A percentile compares a stretch with the other conserved stretches of the same genome.
These are phyloP conservation scores for Heritiera littoralis DNA, from an alignment of 345 rosid genomes.

Conservation along the genomic window DNA sequence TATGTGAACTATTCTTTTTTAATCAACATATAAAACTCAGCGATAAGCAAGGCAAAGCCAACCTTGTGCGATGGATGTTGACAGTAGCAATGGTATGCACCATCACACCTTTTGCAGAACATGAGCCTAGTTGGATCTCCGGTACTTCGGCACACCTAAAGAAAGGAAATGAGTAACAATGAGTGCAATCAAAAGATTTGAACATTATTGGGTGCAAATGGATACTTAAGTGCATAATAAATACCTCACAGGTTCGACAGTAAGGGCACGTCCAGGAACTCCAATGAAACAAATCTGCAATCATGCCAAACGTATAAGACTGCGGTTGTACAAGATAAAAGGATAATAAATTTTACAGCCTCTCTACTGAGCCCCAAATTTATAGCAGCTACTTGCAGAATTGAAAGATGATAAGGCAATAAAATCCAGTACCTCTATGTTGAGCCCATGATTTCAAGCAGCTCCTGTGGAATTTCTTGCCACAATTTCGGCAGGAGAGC, in stretches of 20 bases:
- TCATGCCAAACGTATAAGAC: conserved; percentile 24
- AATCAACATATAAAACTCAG: conserved; percentile 10
- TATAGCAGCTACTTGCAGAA: conserved; percentile 51
- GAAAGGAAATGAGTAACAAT: conserved; percentile 12
- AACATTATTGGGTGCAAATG: not conserved
- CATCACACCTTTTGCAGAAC: conserved; percentile 98
- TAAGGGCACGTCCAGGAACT: conserved; percentile 97
- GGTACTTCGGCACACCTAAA: conserved; percentile 76
- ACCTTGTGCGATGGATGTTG: conserved; percentile 99
- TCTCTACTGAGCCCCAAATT: conserved; percentile 77
- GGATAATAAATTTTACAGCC: conserved; percentile 38
- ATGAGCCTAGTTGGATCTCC: conserved; percentile 96
- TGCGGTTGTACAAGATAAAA: conserved; percentile 15
- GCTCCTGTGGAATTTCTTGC: conserved; percentile 91
- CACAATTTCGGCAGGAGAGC: conserved; percentile 85
- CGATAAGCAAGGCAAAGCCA: conserved; percentile 24
- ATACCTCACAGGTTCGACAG: conserved; percentile 93
- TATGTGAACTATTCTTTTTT: conserved; percentile 17
- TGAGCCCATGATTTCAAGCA: conserved; percentile 91
- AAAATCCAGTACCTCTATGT: conserved; percentile 69
- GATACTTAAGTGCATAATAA: not conserved
- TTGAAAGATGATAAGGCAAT: not conserved
- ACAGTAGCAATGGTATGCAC: conserved; percentile 97
- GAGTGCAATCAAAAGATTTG: not conserved
- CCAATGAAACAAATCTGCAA: conserved; percentile 96